Evolutionary conservation across 192 early-diverging fungal species (phyloP), one percentile per base, ranked within the genome.

Genomic region (Paraglomus occultum): DNA sequence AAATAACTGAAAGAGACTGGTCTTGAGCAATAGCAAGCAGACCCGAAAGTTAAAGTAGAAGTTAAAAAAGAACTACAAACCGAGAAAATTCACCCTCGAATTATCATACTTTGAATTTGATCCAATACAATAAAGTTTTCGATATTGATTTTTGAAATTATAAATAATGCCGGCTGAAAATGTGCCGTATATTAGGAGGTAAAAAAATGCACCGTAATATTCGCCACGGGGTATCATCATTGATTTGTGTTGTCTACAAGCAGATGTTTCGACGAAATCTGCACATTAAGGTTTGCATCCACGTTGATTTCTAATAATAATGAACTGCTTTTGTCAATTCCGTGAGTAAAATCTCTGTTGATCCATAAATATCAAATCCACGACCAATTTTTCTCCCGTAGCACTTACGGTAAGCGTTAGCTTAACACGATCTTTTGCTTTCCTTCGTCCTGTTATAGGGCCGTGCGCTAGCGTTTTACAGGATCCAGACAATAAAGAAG

Each of bases 401-500:
- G 66, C 7, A 17, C 66, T 51, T 54, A 42, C 20, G 54, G 46
- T 68, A 57, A 54, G 14, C 45, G 14, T 31, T 31, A 59, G 11
- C 40, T 18, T 42, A 68, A 68, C 15, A 40, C 54, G 8, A 54
- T 45, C 17, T 55, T 68, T 68, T 8, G 51, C 40, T 31, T 68
- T 52, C 38, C 53, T 68, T 17, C 3, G 8, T 14, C 67, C 23
- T 42, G 49, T 6, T 17, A 43, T 9, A 31, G 23, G 45, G 20
- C 54, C 43, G 31, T 45, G 42, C 18, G 54, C 51, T 8, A 68
- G 51, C 20, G 51, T 20, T 51, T 31, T 59, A 42, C 42, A n/a
- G 43, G 47, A 15, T 45, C 40, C 54, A 68, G 51, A 18, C 45
- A 40, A 12, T 46, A 68, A 68, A 59, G 53, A 38, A 68, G 42